Conservation (phyloP, 306 rosid genomes). For the Luffa acutangula region DNA sequence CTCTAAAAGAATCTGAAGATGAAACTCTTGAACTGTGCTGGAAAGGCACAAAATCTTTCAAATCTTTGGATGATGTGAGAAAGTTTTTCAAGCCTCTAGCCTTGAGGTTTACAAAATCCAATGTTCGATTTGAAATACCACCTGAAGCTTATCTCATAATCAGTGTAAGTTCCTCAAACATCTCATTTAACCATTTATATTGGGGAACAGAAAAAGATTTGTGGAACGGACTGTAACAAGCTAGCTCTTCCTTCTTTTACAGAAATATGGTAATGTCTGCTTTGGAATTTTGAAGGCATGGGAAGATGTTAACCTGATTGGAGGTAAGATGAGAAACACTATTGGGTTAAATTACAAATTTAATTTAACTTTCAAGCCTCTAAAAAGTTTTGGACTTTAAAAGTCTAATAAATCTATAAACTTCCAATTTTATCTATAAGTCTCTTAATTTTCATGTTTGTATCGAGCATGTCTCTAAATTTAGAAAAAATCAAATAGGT, state of each 20-base stretch:
- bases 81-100: slow-evolving; percentile 41
- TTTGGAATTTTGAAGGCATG: slow-evolving; percentile 57
- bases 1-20: slow-evolving; percentile 30
- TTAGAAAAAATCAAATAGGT: too few species aligned
- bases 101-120: slow-evolving; percentile 32
- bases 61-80: slow-evolving; percentile 30
- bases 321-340: slow-evolving; percentile 32
- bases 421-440: too few species aligned
- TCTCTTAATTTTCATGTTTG: too few species aligned
- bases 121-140: slow-evolving; percentile 31
- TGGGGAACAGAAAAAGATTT: not conserved
- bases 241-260: slow-evolving; percentile 7
- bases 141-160: slow-evolving; percentile 56
- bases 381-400: too few species aligned
- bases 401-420: too few species aligned
- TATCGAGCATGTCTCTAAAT: too few species aligned
- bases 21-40: slow-evolving; percentile 50
- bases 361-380: too few species aligned
- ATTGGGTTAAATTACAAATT: too few species aligned
- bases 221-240: slow-evolving; percentile 12
- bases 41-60: slow-evolving; percentile 58
- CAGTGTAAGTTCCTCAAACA: slow-evolving; percentile 27
- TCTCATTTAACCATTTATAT: not conserved
- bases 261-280: slow-evolving; percentile 56
- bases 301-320: slow-evolving; percentile 41